A percentile compares a stretch with the other conserved stretches of the same genome.
These are phyloP conservation scores for Podospora sp. DNA, from an alignment of 495 filamentous ascomycete genomes.

Conservation along the genomic window DNA sequence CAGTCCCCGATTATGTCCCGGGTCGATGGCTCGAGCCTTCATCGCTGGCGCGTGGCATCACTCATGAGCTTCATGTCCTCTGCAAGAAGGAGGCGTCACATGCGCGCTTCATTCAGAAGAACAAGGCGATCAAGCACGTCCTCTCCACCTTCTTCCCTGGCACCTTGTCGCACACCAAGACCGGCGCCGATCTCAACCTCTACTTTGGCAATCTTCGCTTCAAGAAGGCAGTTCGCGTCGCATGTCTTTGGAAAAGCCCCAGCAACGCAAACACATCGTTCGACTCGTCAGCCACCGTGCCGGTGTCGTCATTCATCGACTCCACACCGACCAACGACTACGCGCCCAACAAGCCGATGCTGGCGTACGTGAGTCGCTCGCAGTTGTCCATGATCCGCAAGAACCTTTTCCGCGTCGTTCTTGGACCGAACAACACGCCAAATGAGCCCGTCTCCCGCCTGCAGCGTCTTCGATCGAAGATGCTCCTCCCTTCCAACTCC, in stretches of 20 bases:
- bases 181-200: conserved; percentile 36
- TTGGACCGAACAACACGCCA: conserved; percentile 28
- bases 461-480: conserved; percentile 41
- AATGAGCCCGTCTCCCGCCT: conserved; percentile 42
- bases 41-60: conserved; percentile 31
- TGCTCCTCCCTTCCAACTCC: conserved; percentile 40
- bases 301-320: conserved; percentile 26
- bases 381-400: conserved; percentile 38
- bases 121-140: conserved; percentile 37
- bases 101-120: conserved; percentile 26
- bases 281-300: conserved; percentile 40
- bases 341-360: conserved; percentile 33
- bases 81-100: conserved; percentile 23
- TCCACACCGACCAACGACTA: conserved; percentile 23
- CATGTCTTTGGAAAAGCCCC: conserved; percentile 41
- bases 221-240: conserved; percentile 36
- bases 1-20: conserved; percentile 31
- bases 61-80: conserved; percentile 37
- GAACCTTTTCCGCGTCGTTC: conserved; percentile 37
- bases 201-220: conserved; percentile 41
- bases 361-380: conserved; percentile 46
- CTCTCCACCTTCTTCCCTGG: conserved; percentile 41
- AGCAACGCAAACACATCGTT: conserved; percentile 33
- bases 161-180: conserved; percentile 31
- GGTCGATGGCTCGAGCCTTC: conserved; percentile 32